Evolutionary conservation across 2,329 filamentous ascomycete genomes (phyloP), one percentile per base, ranked within the genome.

Genomic region (Hypomyces perniciosus): DNA sequence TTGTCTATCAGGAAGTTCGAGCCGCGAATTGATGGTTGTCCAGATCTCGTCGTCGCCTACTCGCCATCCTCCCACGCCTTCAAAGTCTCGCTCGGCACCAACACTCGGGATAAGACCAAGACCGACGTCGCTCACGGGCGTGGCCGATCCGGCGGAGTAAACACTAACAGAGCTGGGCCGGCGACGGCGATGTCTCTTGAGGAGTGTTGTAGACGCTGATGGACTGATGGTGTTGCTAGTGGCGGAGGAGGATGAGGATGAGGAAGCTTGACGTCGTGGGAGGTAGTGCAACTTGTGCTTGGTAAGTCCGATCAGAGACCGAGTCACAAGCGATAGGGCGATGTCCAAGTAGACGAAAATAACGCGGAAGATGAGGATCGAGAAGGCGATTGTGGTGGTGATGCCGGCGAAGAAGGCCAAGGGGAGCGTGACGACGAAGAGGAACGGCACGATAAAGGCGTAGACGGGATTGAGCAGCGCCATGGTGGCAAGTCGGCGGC

Each of bases 311-410:
- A 46, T 68, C 29, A 86, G 65, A 54, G 79, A 78, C 47, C 78
- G 77, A 5, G 78, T 76, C 2, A 85, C 61, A 4, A 85, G 70
- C 6, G 79, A 79, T 20, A 81, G 65, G 40, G 73, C 77, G 46
- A 87, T 72, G 60, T 86, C 82, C 54, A 85, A 67, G 61, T 86
- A 86, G 50, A 86, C 77, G 46, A 85, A 62, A 42, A 78, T 69
- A 27, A 84, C 76, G 27, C 83, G 77, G 55, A 84, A 67, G 60
- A 80, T 74, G 44, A 88, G 75, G 34, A 85, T 72, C 35, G 77
- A 72, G 56, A 84, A 79, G 37, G 84, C 81, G 44, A 86, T 58
- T 4, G 74, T 75, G 49, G 83, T 82, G 31, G 84, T 87, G 56
- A 86, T 68, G 55, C 75, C 77, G 47, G 84, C 84, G 49, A 83